Evolutionary conservation across 192 early-diverging fungal species (phyloP), one percentile per base, ranked within the genome.

Genomic region (Diversispora epigaea): DNA sequence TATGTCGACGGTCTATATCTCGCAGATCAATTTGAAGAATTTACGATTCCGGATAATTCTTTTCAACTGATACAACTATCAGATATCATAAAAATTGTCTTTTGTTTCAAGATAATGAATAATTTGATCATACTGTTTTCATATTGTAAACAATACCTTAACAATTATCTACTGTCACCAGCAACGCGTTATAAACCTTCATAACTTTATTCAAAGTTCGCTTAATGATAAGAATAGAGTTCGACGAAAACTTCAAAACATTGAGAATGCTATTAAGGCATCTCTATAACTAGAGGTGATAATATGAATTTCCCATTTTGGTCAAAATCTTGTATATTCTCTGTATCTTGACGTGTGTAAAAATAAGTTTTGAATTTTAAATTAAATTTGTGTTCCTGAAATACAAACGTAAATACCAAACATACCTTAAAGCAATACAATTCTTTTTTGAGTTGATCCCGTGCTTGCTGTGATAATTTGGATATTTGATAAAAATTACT

Each of bases 21-120:
- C 11, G 41, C 44, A 17, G 62, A 64, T 44, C 62, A 64, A 64
- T 64, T 64, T 64, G 41, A 64, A 12, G 62, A 41, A 64, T 64
- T 64, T 64, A 64, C 62, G 40, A 64, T 64, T 17, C 62, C 62
- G 0, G 62, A 64, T 44, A 64, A 61, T 61, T 61, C 22, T 61
- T 19, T 19, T 61, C 58, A 61, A 61, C 39, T 61, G 58, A 25
- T 11, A 61, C 21, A 61, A 61, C 58, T 61, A 32, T 61, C 25
- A 61, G 25, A 61, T 61, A 61, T 61, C 39, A 61, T 32, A 61
- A 25, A 61, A 61, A 32, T 32, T 12, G 39, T 61, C 6, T 61
- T 61, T 61, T 25, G 22, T 61, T 61, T 61, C 25, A 61, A 61
- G 58, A 25, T 61, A 61, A 61, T 32, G 39, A 60, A 25, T 32